Percentiles rank a stretch among this genome's conserved stretches.
Evolutionary conservation across 768 basidiomycete species (phyloP).

Genomic region (Pleurotus citrinopileatus): DNA sequence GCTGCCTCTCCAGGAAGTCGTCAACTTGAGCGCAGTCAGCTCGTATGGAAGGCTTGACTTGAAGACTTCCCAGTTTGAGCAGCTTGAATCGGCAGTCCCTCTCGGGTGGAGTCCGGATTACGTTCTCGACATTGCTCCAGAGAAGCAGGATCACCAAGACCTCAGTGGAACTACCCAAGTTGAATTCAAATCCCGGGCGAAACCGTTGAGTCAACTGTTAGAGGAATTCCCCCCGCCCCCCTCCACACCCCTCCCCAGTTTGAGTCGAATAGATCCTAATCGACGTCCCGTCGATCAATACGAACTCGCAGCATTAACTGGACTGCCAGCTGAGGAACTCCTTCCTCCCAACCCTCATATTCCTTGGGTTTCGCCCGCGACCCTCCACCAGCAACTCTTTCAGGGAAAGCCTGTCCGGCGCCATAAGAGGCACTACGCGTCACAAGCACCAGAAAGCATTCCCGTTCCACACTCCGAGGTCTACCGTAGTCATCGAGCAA

Average conservation of each 20-base stretch:
- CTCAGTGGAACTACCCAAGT: too few species aligned
- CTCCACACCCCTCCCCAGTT: background rate
- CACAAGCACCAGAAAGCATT: too few species aligned
- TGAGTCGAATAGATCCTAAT: background rate
- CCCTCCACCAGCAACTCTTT: background rate
- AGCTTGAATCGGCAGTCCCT: background rate
- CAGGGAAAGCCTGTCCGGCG: background rate
- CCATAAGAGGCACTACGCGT: background rate
- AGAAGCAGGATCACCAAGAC: background rate
- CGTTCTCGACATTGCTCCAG: slow-evolving; percentile 3
- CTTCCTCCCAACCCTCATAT: slow-evolving; percentile 3
- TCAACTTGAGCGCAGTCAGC: background rate
- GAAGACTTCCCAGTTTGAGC: background rate
- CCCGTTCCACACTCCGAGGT: background rate
- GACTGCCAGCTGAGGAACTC: slow-evolving; percentile 1
- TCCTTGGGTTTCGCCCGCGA: background rate
- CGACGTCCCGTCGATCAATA: background rate
- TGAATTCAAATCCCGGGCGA: background rate
- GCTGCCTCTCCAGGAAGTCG: background rate
- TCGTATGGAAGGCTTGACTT: background rate
- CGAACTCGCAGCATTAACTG: background rate
- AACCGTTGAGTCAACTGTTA: background rate
- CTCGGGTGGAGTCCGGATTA: too few species aligned
- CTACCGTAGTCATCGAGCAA: background rate
- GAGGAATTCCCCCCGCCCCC: slow-evolving; percentile 2